A percentile compares a stretch with the other conserved stretches of the same genome.
Evolutionary conservation across 371 early-diverging fungal genomes (phyloP).

Genomic region (Catenaria anguillulae): DNA sequence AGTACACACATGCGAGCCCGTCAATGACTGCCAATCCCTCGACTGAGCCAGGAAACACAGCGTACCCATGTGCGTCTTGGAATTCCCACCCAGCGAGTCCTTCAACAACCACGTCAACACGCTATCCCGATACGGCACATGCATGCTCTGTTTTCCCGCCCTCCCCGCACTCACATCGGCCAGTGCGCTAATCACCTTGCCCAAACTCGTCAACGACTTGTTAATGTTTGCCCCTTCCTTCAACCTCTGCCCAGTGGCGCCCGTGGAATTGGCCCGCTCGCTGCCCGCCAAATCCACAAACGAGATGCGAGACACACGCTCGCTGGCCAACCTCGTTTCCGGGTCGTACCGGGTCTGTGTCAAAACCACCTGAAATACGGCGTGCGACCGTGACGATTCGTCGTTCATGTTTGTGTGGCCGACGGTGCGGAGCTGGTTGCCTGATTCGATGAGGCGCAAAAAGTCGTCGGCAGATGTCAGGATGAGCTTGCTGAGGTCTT

Average conservation of each 20-base stretch:
- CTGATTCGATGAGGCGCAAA: background rate
- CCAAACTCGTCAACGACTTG: slow-evolving; percentile 80
- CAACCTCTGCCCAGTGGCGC: slow-evolving; percentile 86
- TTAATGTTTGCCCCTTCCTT: slow-evolving; percentile 99
- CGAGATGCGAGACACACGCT: slow-evolving; percentile 61
- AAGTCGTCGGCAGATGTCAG: background rate
- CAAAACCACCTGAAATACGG: slow-evolving; percentile 75
- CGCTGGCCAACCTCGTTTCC: slow-evolving; percentile 48
- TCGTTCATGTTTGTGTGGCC: slow-evolving; percentile 95
- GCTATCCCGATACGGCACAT: slow-evolving; percentile 80
- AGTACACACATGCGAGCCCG: slow-evolving; percentile 8
- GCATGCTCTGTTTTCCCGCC: slow-evolving; percentile 35
- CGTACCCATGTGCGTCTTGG: slow-evolving; percentile 86
- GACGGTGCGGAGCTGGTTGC: slow-evolving; percentile 57
- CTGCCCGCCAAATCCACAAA: slow-evolving; percentile 57
- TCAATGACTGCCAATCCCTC: slow-evolving; percentile 32
- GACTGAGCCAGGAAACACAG: too few relatives aligned
- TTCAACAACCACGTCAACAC: slow-evolving; percentile 70
- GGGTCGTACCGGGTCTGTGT: slow-evolving; percentile 47
- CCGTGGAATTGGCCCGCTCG: slow-evolving; percentile 90
- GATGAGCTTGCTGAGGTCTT: slow-evolving; percentile 40
- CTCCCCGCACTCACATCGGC: slow-evolving; percentile 50
- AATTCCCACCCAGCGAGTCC: slow-evolving; percentile 83
- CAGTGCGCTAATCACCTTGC: slow-evolving; percentile 92
- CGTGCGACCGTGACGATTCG: slow-evolving; percentile 84